Evolutionary conservation across 2,329 filamentous ascomycete species (phyloP).

Genomic region (Microcyclosporella mali): DNA sequence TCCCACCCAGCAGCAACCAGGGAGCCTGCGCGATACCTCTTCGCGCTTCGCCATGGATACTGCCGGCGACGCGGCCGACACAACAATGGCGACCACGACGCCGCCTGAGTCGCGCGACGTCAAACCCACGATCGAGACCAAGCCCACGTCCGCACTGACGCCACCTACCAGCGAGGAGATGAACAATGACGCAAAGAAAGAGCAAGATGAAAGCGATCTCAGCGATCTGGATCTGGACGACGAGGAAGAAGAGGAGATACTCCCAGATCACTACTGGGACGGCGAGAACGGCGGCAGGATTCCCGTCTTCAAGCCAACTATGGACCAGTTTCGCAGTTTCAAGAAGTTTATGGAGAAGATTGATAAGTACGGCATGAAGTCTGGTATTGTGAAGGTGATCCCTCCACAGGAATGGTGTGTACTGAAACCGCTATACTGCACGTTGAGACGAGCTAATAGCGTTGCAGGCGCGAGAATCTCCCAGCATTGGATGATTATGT

Average conservation of each 20-base stretch:
- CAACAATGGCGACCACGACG: slow-evolving; percentile 12
- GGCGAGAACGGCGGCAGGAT: slow-evolving; percentile 57
- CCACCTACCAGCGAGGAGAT: slow-evolving; percentile 49
- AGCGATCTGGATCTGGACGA: slow-evolving; percentile 42
- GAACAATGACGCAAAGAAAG: slow-evolving; percentile 35
- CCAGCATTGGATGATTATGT: slow-evolving; percentile 76
- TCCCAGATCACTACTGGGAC: slow-evolving; percentile 81
- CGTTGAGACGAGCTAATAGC: slow-evolving; percentile 13
- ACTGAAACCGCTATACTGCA: neutral
- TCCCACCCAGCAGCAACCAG: too few species aligned
- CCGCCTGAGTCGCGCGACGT: slow-evolving; percentile 23
- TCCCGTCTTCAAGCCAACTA: slow-evolving; percentile 90
- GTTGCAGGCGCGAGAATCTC: slow-evolving; percentile 58
- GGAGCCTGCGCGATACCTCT: neutral
- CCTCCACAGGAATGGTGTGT: slow-evolving; percentile 87
- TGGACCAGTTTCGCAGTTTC: slow-evolving; percentile 92
- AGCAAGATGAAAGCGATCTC: slow-evolving; percentile 38
- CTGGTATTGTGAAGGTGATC: slow-evolving; percentile 92
- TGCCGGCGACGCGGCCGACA: slow-evolving; percentile 11
- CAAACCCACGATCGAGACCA: slow-evolving; percentile 23
- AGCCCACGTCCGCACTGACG: slow-evolving; percentile 38
- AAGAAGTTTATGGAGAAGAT: slow-evolving; percentile 85
- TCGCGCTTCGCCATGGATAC: slow-evolving; percentile 11
- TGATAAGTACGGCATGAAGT: slow-evolving; percentile 93
- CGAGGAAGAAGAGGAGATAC: slow-evolving; percentile 52